Evolutionary conservation across 345 rosid species (phyloP), one percentile per base, ranked within the genome.

Genomic region (Corchorus capsularis): DNA sequence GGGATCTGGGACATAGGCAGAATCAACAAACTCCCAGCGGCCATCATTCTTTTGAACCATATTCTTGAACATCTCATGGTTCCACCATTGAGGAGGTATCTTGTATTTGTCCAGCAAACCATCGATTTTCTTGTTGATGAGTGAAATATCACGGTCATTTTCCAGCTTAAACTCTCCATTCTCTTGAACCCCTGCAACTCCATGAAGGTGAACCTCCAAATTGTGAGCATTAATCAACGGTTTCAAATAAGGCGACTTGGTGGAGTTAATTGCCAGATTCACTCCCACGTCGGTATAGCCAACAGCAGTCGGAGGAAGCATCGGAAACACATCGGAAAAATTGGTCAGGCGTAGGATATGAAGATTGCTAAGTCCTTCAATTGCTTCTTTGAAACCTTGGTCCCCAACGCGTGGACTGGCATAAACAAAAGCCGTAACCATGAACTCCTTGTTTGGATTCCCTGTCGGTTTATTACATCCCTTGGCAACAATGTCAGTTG

Each of bases 391-490:
- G 60, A 52, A 69, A 27, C 11, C 0, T 5, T 16, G 4, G 19
- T 69, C 34, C 27, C 73, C 73, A 9, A 93, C 90, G 53, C 88
- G 89, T 14, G 94, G 97, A 77, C 96, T 84, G 10, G 88, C 94
- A 47, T 81, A 84, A 32, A 83, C 83, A 37, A 91, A 74, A 66
- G 89, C 89, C 8, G 91, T 88, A 65, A 91, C 97, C 0, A 79
- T 89, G 77, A 75, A 86, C 43, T 79, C 46, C 34, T 79, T 83
- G 46, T 57, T 54, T 1, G 79, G 17, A 2, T 47, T 69, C 16
- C 27, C 46, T 17, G 61, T 35, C 0, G 73, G 73, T 22, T 69
- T 69, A 41, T 69, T 69, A 22, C 12, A 69, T 50, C 73, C 61
- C 17, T 89, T 91, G 49, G 85, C 67, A 14, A 85, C 89, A 2